Evolutionary conservation across 805 yeast genomes (phyloP).

Genomic region (Blastobotrys attinorum): DNA sequence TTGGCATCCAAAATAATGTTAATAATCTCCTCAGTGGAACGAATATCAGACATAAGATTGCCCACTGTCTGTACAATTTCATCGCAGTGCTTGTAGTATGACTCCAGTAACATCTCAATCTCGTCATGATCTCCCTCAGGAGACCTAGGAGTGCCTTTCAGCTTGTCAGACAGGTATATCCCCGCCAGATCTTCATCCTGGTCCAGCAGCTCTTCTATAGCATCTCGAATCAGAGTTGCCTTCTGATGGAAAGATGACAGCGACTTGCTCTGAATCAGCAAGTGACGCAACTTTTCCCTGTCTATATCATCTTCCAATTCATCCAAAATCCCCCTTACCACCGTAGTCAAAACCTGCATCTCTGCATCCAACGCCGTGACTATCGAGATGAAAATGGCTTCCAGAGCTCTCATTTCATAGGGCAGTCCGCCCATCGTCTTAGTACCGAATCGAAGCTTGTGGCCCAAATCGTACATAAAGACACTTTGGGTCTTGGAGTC

Average conservation of each 20-base stretch:
- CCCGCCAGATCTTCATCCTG: constrained; percentile 83
- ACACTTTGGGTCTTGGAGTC: constrained; percentile 61
- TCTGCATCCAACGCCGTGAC: constrained; percentile 74
- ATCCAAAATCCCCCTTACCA: constrained; percentile 60
- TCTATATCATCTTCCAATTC: constrained; percentile 82
- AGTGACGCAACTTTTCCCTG: constrained; percentile 63
- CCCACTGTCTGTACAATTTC: constrained; percentile 90
- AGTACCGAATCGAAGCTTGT: constrained; percentile 43
- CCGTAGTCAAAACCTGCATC: constrained; percentile 74
- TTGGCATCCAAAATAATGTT: constrained; percentile 89
- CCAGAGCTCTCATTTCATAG: constrained; percentile 86
- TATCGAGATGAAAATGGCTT: constrained; percentile 75
- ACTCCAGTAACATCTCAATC: constrained; percentile 81
- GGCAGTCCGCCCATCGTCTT: constrained; percentile 45
- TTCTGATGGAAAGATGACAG: constrained; percentile 78
- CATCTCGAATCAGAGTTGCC: constrained; percentile 71
- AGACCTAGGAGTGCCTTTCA: constrained; percentile 36
- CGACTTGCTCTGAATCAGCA: constrained; percentile 78
- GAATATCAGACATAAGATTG: constrained; percentile 69
- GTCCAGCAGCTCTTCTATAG: constrained; percentile 76
- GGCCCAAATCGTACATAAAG: constrained; percentile 73
- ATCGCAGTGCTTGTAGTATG: constrained; percentile 84
- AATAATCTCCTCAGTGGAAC: constrained; percentile 90
- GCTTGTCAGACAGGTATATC: constrained; percentile 64
- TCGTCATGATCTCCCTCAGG: constrained; percentile 56